These are phyloP conservation scores for Chlorella sp. DNA, from an alignment of 139 green algal species.

Conservation along the genomic window DNA sequence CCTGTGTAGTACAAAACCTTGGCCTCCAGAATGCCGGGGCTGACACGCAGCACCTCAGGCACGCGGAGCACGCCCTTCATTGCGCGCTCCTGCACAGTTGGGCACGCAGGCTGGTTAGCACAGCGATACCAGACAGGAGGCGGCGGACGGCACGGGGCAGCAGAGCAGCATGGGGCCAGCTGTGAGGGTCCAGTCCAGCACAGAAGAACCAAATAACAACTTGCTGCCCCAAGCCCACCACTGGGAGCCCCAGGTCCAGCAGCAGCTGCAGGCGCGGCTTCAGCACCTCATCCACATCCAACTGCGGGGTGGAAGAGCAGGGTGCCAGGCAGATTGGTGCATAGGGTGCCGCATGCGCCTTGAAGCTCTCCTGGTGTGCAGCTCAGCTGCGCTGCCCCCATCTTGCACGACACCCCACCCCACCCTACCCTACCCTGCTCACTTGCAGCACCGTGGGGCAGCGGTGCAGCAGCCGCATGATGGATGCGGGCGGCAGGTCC, in stretches of 20 bases:
- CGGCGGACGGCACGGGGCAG: neutral
- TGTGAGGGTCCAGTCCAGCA: no score
- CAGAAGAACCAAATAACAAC: no score
- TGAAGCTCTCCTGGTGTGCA: no score
- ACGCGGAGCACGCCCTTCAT: slow-evolving; percentile 19
- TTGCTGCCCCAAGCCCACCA: no score
- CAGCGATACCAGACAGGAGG: no score
- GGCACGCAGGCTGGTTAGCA: no score
- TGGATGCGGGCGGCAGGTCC: neutral
- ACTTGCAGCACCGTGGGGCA: slow-evolving; percentile 40
- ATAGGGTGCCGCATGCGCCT: neutral
- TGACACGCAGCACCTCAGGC: slow-evolving; percentile 36
- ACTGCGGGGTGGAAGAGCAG: neutral
- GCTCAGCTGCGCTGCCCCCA: no score
- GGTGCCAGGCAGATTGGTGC: neutral
- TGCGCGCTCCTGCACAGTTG: slow-evolving; percentile 18
- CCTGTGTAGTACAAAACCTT: neutral
- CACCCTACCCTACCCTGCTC: neutral
- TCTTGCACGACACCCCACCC: no score
- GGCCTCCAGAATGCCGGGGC: neutral
- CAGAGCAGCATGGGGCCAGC: no score
- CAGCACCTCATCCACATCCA: slow-evolving; percentile 32
- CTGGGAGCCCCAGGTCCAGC: neutral
- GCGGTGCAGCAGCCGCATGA: slow-evolving; percentile 27
- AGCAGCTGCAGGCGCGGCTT: slow-evolving; percentile 34